phyloP scores from a whole-genome alignment of 352 stramenopile genomes.

The Phytophthora podocarpi region DNA sequence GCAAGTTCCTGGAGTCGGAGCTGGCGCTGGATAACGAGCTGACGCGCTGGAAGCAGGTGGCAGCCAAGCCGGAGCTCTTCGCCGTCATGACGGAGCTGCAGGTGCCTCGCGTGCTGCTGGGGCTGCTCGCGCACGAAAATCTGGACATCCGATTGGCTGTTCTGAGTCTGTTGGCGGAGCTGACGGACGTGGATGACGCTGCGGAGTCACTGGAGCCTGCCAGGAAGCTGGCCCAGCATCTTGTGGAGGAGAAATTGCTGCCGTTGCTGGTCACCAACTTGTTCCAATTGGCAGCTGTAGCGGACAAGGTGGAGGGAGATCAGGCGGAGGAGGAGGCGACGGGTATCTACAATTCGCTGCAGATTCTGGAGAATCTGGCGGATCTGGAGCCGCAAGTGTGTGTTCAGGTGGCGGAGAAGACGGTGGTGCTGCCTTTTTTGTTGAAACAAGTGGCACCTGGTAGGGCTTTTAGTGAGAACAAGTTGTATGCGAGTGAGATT shows the following conservation, averaged over 20 bases:
- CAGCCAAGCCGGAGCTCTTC: conserved; percentile 64
- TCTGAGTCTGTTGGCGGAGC: conserved; percentile 60
- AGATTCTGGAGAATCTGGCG: conserved; percentile 82
- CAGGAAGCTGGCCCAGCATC: conserved; percentile 47
- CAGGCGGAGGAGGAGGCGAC: conserved; percentile 65
- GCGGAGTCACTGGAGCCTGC: conserved; percentile 46
- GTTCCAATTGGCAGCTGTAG: conserved; percentile 36
- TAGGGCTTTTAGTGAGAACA: conserved; percentile 66
- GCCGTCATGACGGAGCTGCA: conserved; percentile 62
- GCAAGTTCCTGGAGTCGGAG: conserved; percentile 88
- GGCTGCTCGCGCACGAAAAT: conserved; percentile 85
- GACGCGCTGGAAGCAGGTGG: conserved; percentile 58
- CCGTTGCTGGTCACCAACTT: conserved; percentile 54
- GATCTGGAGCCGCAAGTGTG: conserved; percentile 62
- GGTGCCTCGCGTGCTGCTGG: conserved; percentile 68
- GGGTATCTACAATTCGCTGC: conserved; percentile 80
- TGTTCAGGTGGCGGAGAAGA: conserved; percentile 48
- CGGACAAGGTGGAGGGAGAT: conserved; percentile 16
- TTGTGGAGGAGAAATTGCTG: conserved; percentile 70
- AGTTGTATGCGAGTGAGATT: conserved; percentile 86
- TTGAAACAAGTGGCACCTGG: conserved; percentile 49
- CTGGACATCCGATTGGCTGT: conserved; percentile 70
- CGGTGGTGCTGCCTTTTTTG: conserved; percentile 62
- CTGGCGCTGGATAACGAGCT: conserved; percentile 66
- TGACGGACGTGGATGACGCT: conserved; percentile 76